Evolutionary conservation across 106 monocot genomes (phyloP).

Genomic region (Agapanthus africanus): DNA sequence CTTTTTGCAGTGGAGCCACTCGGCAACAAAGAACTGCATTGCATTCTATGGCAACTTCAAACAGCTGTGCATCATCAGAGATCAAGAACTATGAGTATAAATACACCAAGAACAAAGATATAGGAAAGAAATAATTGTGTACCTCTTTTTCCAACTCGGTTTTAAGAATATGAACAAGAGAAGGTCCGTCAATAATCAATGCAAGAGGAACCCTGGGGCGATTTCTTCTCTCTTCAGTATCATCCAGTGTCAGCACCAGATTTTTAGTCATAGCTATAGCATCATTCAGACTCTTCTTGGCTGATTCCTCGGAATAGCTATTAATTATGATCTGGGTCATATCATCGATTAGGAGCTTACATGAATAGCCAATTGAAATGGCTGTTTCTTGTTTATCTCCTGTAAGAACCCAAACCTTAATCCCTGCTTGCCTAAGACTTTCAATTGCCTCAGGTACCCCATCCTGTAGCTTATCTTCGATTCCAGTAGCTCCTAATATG

Average conservation of each 20-base stretch:
- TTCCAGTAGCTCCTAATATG: constrained; percentile 73
- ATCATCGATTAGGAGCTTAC: constrained; percentile 60
- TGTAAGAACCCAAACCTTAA: constrained; percentile 91
- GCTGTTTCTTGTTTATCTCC: constrained; percentile 95
- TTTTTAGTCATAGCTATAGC: no score
- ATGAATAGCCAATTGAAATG: constrained; percentile 34
- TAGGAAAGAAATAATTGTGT: no score
- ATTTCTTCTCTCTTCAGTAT: no score
- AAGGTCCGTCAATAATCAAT: constrained; percentile 88
- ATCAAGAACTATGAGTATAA: no score
- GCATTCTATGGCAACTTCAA: constrained; percentile 67
- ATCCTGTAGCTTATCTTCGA: constrained; percentile 84
- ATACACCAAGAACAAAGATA: no score
- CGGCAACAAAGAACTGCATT: constrained; percentile 93
- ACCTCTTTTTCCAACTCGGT: constrained; percentile 69
- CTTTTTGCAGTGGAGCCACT: constrained; percentile 95
- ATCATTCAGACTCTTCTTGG: constrained; percentile 53
- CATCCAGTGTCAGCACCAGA: no score
- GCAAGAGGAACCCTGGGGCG: constrained; percentile 35
- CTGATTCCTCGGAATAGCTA: constrained; percentile 51
- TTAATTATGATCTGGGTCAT: constrained; percentile 86
- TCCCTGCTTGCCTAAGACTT: constrained; percentile 71
- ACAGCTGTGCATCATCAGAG: no score
- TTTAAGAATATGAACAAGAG: constrained; percentile 86
- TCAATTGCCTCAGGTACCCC: constrained; percentile 93